phyloP scores from a whole-genome alignment of 768 basidiomycete species.

The Pleurotus pulmonarius region DNA sequence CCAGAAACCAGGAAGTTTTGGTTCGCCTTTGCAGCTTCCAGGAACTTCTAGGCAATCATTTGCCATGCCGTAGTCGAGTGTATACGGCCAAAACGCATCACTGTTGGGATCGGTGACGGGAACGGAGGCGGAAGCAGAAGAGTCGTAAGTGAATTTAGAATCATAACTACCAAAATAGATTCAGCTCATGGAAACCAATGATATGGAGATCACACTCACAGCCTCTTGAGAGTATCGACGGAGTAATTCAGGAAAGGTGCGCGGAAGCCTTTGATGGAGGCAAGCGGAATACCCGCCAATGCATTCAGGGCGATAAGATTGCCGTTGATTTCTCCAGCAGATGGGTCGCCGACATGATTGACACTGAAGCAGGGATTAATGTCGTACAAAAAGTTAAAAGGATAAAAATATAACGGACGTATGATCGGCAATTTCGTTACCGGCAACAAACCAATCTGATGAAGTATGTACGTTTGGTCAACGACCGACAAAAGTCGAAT shows the following conservation, averaged over 20 bases:
- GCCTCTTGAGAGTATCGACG: slow-evolving; percentile 54
- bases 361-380: slow-evolving; percentile 39
- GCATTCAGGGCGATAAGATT: slow-evolving; percentile 78
- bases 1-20: slow-evolving; percentile 76
- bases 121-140: slow-evolving; percentile 52
- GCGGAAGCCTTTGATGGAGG: slow-evolving; percentile 66
- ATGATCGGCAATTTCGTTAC: slow-evolving; percentile 81
- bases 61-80: slow-evolving; percentile 74
- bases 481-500: too few species aligned
- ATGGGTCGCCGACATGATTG: slow-evolving; percentile 69
- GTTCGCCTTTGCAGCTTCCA: slow-evolving; percentile 63
- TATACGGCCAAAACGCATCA: slow-evolving; percentile 84
- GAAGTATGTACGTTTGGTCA: background rate
- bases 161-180: slow-evolving; percentile 17
- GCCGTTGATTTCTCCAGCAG: slow-evolving; percentile 66
- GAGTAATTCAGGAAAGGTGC: slow-evolving; percentile 73
- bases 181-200: background rate
- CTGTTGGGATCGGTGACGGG: slow-evolving; percentile 64
- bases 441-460: slow-evolving; percentile 73
- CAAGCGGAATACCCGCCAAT: slow-evolving; percentile 70
- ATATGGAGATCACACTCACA: slow-evolving; percentile 19
- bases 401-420: slow-evolving; percentile 40
- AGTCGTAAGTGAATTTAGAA: slow-evolving; percentile 71
- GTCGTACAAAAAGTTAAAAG: slow-evolving; percentile 2
- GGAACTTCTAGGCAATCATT: slow-evolving; percentile 64